Percentiles rank a stretch among this genome's conserved stretches.
Evolutionary conservation across 768 basidiomycete genomes (phyloP).

Genomic region (Tricholoma furcatifolium): DNA sequence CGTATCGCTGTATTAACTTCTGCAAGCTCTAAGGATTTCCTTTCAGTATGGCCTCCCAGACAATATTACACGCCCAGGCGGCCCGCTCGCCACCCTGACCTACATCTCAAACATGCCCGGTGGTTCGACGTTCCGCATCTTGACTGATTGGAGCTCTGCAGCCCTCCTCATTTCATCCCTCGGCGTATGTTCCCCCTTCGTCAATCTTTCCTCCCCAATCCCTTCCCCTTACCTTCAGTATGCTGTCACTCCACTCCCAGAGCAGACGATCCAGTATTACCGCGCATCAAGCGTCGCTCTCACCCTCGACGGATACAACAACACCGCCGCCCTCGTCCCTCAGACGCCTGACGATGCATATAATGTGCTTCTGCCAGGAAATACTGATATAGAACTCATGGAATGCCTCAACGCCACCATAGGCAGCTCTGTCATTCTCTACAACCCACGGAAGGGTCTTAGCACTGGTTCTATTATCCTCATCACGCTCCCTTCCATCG

Average conservation of each 20-base stretch:
- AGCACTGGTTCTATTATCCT: neutral
- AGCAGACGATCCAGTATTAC: slow-evolving; percentile 58
- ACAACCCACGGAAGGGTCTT: neutral
- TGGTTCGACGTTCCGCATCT: slow-evolving; percentile 8
- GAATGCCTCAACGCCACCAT: slow-evolving; percentile 55
- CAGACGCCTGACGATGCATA: slow-evolving; percentile 28
- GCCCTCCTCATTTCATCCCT: neutral
- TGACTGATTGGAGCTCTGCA: slow-evolving; percentile 8
- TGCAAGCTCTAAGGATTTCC: neutral
- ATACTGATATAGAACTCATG: slow-evolving; percentile 39
- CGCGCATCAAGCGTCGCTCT: slow-evolving; percentile 55
- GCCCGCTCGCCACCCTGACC: slow-evolving; percentile 1
- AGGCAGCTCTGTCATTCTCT: slow-evolving; percentile 18
- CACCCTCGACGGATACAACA: slow-evolving; percentile 59
- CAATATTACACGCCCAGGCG: slow-evolving; percentile 12
- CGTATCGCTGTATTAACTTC: neutral
- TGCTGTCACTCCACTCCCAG: slow-evolving; percentile 24
- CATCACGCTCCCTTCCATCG: neutral
- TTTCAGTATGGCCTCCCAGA: slow-evolving; percentile 10
- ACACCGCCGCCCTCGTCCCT: slow-evolving; percentile 43
- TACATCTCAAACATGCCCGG: neutral
- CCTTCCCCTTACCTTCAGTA: neutral
- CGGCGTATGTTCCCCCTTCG: neutral
- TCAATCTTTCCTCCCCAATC: neutral
- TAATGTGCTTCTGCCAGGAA: slow-evolving; percentile 33